phyloP scores from a whole-genome alignment of 441 rosid genomes.

The Erodium texanum region DNA sequence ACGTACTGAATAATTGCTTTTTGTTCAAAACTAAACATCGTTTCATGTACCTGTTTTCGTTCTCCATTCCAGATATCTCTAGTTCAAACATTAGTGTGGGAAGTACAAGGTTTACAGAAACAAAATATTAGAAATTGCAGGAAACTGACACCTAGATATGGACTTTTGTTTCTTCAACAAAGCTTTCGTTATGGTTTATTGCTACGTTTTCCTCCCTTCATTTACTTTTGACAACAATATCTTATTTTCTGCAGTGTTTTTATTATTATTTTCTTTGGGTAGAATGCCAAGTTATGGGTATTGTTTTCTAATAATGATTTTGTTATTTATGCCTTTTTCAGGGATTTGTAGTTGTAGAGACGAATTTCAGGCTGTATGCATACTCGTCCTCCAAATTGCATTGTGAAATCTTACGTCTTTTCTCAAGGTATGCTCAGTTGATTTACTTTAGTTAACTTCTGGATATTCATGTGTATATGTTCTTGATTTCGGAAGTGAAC shows the following conservation, averaged over 20 bases:
- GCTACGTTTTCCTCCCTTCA: background rate
- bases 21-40: too few relatives aligned
- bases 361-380: conserved; percentile 86
- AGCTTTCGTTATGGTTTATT: background rate
- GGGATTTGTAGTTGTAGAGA: conserved; percentile 91
- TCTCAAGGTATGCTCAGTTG: conserved; percentile 49
- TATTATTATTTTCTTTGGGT: background rate
- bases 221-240: background rate
- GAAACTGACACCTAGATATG: background rate
- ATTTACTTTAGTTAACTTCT: background rate
- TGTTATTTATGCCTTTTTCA: conserved; percentile 20
- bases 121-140: background rate
- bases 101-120: background rate
- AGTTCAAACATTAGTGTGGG: background rate
- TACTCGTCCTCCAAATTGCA: conserved; percentile 91
- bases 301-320: background rate
- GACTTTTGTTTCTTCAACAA: background rate
- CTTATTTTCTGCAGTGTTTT: background rate
- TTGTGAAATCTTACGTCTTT: conserved; percentile 79
- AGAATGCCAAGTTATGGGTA: background rate
- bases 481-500: conserved; percentile 1
- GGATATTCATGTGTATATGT: background rate
- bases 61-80: too few relatives aligned
- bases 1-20: too few relatives aligned
- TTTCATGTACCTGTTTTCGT: too few relatives aligned